Conservation (phyloP, 148 eudicot genomes). For the Bassia scoparia region DNA sequence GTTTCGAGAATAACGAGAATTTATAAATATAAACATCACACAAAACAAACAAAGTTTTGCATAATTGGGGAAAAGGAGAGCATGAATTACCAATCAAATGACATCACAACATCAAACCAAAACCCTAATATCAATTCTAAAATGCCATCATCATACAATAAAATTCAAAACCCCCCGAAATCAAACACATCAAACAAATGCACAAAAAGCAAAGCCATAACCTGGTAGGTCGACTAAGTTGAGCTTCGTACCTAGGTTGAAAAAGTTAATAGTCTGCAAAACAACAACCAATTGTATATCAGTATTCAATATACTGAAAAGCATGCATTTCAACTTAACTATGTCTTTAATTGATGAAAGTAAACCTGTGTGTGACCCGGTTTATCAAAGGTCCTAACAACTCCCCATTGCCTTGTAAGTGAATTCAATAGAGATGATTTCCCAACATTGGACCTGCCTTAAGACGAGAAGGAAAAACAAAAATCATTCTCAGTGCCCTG, state of each 20-base stretch:
- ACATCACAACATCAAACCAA: not conserved
- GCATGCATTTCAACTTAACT: not conserved
- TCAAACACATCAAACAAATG: not conserved
- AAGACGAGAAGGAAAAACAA: not conserved
- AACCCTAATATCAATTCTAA: not conserved
- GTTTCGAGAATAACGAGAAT: too few species aligned
- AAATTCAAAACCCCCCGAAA: too few species aligned
- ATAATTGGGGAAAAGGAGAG: too few species aligned
- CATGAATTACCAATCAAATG: too few species aligned
- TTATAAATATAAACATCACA: too few species aligned
- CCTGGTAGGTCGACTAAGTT: constrained; percentile 94
- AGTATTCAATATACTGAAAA: not conserved
- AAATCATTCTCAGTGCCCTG: not conserved
- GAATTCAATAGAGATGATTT: constrained; percentile 86
- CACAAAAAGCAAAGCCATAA: constrained; percentile 72
- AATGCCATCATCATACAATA: too few species aligned
- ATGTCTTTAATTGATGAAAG: constrained; percentile 15
- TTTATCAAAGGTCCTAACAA: constrained; percentile 92
- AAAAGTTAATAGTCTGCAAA: constrained; percentile 84
- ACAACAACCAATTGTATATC: constrained; percentile 17
- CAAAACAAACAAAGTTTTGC: too few species aligned
- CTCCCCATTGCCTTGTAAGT: constrained; percentile 96
- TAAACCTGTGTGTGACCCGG: constrained; percentile 95
- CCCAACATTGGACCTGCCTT: constrained; percentile 97
- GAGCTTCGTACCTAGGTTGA: constrained; percentile 78